Evolutionary conservation across 2,329 filamentous ascomycete species (phyloP).

Genomic region (Ophiostoma quercus): DNA sequence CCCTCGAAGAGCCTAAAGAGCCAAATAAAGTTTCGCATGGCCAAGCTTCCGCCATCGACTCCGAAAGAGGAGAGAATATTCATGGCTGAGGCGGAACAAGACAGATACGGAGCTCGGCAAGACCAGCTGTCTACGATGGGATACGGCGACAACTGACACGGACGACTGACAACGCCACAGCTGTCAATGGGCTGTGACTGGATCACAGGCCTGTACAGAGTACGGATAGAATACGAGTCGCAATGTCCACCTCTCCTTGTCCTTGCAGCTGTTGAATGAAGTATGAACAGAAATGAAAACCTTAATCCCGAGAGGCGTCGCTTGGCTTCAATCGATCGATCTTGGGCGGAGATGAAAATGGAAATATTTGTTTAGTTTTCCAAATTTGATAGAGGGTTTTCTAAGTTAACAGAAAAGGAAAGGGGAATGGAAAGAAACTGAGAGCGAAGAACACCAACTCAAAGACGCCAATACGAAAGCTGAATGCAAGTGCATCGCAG

Average conservation of each 20-base stretch:
- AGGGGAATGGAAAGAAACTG: too few species aligned
- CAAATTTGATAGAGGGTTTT: too few species aligned
- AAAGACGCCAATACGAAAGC: neutral
- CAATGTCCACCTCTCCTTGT: neutral
- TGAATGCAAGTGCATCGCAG: conserved; percentile 6
- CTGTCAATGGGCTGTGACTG: neutral
- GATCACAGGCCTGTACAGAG: neutral
- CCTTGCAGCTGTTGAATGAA: neutral
- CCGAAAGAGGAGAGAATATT: neutral
- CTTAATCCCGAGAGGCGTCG: conserved; percentile 4
- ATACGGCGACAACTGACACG: neutral
- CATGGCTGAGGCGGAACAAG: neutral
- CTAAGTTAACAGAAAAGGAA: too few species aligned
- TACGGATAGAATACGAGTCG: neutral
- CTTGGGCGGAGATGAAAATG: neutral
- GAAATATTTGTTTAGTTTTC: neutral
- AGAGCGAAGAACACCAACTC: neutral
- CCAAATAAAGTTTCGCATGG: neutral
- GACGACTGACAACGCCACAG: conserved; percentile 1
- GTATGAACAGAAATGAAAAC: neutral
- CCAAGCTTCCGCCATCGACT: neutral
- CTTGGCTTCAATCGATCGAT: neutral
- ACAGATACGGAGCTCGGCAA: neutral
- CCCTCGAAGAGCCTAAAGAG: neutral
- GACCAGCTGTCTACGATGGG: neutral